Base-by-base conservation (phyloP, 495 filamentous ascomycete genomes). In the Aspergillus conjunctus region DNA sequence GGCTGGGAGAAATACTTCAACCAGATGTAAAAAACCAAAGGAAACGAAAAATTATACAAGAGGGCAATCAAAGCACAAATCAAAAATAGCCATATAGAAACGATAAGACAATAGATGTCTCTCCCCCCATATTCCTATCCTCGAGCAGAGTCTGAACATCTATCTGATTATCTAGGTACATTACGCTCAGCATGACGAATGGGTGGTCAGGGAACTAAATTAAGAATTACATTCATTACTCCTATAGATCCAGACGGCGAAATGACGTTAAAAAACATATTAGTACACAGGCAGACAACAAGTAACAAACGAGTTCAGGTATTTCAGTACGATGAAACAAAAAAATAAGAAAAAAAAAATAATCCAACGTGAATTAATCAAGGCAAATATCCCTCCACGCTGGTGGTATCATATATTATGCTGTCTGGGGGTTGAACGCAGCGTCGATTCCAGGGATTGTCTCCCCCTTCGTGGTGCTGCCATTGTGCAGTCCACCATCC, bases 1-100 rank as follows among this genome's bases (percentile, higher is more conserved):
- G 90, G 91, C 0, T 91, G 86, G 78, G 80, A 88, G 69, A 84
- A 81, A 66, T 96, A 96, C 75, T 77, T 83, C 51, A 77, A 79
- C 71, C 77, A 79, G 64, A 87, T 87, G 76, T 81, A 77, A 61
- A 43, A 26, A 21, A 17, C 49, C 21, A 51, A 60, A 54, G 46
- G 54, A 46, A 31, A 59, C 56, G 32, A 51, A 43, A 20, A 53
- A n/a, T 57, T 20, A 57, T 31, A 9, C 43, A 45, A 49, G 51
- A 11, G 34, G 32, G 46, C n/a, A 52, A 43, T 39, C 48, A 50
- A 18, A 2, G 2, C 26, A 26, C 26, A 5, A 26, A 26, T 2
- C 5, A 26, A 26, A 26, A 26, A 26, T 26, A 26, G 26, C 26
- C 26, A 26, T 5, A 26, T 26, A 26, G 26, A 26, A 26, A 26